Evolutionary conservation across 1,139 yeast species (phyloP), one percentile per base, ranked within the genome.

Genomic region (Magnusiomyces tetraspermus): DNA sequence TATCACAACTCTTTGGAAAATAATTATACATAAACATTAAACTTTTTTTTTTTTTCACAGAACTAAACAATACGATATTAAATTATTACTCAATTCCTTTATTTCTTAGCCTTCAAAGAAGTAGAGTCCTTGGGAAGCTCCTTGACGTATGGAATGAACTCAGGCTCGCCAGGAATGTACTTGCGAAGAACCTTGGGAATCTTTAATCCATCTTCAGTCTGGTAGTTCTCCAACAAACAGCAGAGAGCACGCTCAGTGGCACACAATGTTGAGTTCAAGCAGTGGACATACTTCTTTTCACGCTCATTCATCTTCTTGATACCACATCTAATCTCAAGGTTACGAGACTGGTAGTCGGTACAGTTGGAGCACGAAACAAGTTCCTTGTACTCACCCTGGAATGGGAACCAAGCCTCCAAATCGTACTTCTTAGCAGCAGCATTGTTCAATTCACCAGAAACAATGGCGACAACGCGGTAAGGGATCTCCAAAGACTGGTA

Each of bases 381-480:
- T 76, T 92, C 99, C 76, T 94, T 94, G 76, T 87, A 94, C 74
- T 94, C 98, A 71, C 89, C 80, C 78, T 92, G 98, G 86, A 78
- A 92, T 67, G 99, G 99, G 95, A 92, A 94, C 99, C 99, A 92
- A 48, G 99, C 99, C 77, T 92, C 99, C 68, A 92, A 79, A 74
- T 92, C 99, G 76, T 84, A 92, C 74, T 92, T 92, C 78, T 92
- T 92, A 61, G 98, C 97, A 57, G 98, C 98, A 53, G 99, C 97
- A 64, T 94, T 92, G 79, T 94, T 94, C 69, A 94, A 82, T 75
- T 92, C 99, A 62, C 98, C 98, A 57, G 96, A 87, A 57, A 94
- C 98, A 71, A 94, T 92, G 62, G 96, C 96, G 58, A 94, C 98
- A 57, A 92, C 94, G 71, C 97, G 82, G 79, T 92, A 92, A 59